phyloP scores from a whole-genome alignment of 1,284 basidiomycete species.

The Heliocybe sulcata region DNA sequence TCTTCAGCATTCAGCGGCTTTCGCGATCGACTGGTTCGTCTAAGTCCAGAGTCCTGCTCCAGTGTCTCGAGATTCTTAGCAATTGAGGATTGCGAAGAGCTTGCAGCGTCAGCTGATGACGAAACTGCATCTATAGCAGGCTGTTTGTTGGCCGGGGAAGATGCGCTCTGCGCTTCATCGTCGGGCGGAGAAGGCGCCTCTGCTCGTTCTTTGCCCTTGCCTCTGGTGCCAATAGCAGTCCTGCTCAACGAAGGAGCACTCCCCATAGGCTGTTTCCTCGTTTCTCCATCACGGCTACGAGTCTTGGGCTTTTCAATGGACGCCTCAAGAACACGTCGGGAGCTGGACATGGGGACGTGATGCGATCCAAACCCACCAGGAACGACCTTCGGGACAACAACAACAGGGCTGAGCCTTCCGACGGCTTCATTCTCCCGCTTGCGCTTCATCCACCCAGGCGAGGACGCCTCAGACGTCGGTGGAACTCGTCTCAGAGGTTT shows the following conservation, averaged over 20 bases:
- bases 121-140: not conserved
- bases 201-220: not conserved
- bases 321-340: not conserved
- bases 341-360: not conserved
- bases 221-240: not conserved
- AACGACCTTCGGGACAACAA: not conserved
- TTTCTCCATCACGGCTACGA: not conserved
- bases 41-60: not conserved
- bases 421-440: not conserved
- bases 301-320: not conserved
- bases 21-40: slow-evolving; percentile 1
- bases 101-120: not conserved
- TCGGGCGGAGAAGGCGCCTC: not conserved
- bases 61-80: not conserved
- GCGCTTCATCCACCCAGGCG: not conserved
- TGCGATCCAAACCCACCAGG: not conserved
- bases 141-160: not conserved
- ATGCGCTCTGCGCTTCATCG: not conserved
- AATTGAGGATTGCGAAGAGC: not conserved
- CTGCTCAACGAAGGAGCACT: not conserved
- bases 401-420: not conserved
- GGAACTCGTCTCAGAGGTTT: not conserved
- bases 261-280: not conserved
- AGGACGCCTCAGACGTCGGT: not conserved
- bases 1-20: not conserved